A percentile compares a stretch with the other conserved stretches of the same genome.
phyloP scores from a whole-genome alignment of 2,329 filamentous ascomycete genomes.

The Bipolaris victoriae region DNA sequence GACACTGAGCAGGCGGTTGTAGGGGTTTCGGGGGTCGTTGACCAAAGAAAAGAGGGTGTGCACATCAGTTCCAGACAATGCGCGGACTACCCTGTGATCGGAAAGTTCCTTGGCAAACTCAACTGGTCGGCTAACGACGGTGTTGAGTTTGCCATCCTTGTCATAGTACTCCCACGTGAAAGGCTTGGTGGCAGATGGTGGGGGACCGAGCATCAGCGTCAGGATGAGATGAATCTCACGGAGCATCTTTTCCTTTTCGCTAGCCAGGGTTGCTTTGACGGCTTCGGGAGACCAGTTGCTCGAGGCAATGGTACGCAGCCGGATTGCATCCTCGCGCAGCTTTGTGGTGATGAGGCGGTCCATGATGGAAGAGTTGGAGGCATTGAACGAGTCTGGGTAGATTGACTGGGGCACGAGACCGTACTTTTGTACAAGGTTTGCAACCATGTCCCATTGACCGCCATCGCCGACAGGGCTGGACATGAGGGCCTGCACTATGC shows the following conservation, averaged over 20 bases:
- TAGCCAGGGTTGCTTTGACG: conserved; percentile 52
- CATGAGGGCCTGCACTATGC: conserved; percentile 74
- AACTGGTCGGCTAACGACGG: conserved; percentile 69
- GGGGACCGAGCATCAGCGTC: conserved; percentile 81
- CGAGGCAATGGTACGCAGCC: conserved; percentile 65
- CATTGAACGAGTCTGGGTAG: conserved; percentile 84
- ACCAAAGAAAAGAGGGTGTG: conserved; percentile 78
- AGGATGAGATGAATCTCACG: conserved; percentile 80
- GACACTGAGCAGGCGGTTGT: conserved; percentile 75
- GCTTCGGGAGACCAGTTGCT: conserved; percentile 45
- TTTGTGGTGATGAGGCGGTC: conserved; percentile 81
- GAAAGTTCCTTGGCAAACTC: conserved; percentile 74
- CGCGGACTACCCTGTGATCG: conserved; percentile 62
- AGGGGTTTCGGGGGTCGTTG: conserved; percentile 81
- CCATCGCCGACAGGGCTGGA: conserved; percentile 75
- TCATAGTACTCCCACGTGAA: conserved; percentile 85
- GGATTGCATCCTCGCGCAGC: conserved; percentile 82
- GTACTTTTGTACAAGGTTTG: conserved; percentile 84
- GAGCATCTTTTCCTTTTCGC: conserved; percentile 74
- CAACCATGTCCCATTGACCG: conserved; percentile 92
- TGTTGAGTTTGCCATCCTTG: conserved; percentile 67
- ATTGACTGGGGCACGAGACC: conserved; percentile 82
- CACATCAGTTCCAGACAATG: conserved; percentile 66
- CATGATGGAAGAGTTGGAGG: conserved; percentile 71
- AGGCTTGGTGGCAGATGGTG: conserved; percentile 69